Evolutionary conservation across 2,329 filamentous ascomycete species (phyloP).

Genomic region (Penicillium palitans): DNA sequence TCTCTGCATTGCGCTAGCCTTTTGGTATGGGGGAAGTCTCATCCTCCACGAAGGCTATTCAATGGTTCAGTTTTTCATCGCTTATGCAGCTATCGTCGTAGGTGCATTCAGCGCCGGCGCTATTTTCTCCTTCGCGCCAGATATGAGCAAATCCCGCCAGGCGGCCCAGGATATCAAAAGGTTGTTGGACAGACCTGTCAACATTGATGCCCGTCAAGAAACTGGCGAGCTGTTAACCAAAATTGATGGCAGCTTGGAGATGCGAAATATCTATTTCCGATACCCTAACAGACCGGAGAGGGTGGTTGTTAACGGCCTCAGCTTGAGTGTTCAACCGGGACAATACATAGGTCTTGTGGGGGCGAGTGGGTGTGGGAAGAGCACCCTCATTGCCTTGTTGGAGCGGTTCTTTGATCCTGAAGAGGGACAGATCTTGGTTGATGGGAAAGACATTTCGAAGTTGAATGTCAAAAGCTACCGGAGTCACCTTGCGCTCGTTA

Average conservation of each 20-base stretch:
- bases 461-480: constrained; percentile 86
- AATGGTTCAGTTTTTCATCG: constrained; percentile 44
- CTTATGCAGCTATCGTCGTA: constrained; percentile 46
- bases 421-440: constrained; percentile 74
- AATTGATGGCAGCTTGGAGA: constrained; percentile 61
- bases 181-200: constrained; percentile 47
- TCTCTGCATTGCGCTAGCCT: constrained; percentile 46
- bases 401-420: constrained; percentile 94
- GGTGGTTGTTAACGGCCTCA: constrained; percentile 17
- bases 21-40: constrained; percentile 65
- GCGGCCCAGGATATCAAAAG: constrained; percentile 41
- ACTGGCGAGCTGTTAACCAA: not conserved
- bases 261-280: constrained; percentile 44
- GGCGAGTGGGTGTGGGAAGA: constrained; percentile 89
- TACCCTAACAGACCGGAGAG: constrained; percentile 22
- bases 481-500: constrained; percentile 81
- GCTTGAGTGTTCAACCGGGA: constrained; percentile 34
- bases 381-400: constrained; percentile 84
- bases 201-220: constrained; percentile 25
- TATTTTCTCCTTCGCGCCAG: constrained; percentile 34
- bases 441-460: constrained; percentile 75
- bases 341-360: constrained; percentile 74
- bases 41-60: constrained; percentile 51
- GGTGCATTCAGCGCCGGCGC: constrained; percentile 29
- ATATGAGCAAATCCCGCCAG: constrained; percentile 28